Evolutionary conservation across 164 flowering plant species (phyloP).

Genomic region (Macadamia integrifolia): DNA sequence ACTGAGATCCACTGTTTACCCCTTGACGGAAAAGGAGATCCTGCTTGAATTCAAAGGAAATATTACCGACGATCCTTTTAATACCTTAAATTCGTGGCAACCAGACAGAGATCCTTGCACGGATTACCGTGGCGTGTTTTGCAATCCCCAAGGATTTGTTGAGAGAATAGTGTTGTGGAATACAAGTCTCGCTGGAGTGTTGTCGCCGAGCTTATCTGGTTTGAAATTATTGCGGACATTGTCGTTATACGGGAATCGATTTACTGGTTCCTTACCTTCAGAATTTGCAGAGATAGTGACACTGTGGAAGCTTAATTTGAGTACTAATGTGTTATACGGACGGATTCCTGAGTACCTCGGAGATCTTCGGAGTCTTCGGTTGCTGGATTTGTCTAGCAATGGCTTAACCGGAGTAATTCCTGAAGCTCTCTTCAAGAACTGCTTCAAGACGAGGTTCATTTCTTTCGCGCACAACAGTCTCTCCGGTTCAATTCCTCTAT

Average conservation of each 20-base stretch:
- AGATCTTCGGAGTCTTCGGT: constrained; percentile 50
- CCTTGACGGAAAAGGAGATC: background rate
- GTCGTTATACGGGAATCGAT: constrained; percentile 70
- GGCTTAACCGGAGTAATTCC: constrained; percentile 66
- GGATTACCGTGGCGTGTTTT: constrained; percentile 56
- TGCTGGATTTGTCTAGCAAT: constrained; percentile 87
- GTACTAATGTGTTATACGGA: constrained; percentile 80
- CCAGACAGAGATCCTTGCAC: constrained; percentile 43
- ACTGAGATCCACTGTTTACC: background rate
- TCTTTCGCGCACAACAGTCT: constrained; percentile 70
- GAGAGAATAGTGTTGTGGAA: constrained; percentile 75
- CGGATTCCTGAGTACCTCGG: constrained; percentile 78
- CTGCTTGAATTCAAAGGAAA: background rate
- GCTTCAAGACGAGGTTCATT: constrained; percentile 61
- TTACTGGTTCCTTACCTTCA: constrained; percentile 61
- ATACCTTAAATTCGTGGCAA: constrained; percentile 47
- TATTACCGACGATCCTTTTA: background rate
- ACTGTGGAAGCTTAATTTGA: constrained; percentile 88
- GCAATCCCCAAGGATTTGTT: constrained; percentile 60
- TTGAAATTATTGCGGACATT: constrained; percentile 56
- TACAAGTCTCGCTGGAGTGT: constrained; percentile 58
- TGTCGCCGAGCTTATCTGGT: constrained; percentile 68
- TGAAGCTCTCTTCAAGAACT: constrained; percentile 48
- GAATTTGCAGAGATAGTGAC: constrained; percentile 48
- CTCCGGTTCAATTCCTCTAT: constrained; percentile 56